Base-by-base conservation (phyloP, 495 filamentous ascomycete species). In the Evernia prunastri region DNA sequence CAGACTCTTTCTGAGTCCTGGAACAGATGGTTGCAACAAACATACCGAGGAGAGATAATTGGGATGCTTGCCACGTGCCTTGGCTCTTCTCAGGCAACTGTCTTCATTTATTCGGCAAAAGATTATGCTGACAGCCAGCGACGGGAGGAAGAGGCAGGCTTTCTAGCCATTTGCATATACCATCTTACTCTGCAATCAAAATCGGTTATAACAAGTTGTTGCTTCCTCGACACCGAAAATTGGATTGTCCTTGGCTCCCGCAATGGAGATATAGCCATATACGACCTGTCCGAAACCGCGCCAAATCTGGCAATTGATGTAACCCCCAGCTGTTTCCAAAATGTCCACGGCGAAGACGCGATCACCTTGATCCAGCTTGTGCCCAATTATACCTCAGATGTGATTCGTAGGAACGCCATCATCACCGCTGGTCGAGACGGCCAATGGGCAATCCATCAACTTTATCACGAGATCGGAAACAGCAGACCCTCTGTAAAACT, bases 361-460 rank as follows among this genome's bases (percentile, higher is more conserved):
- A 80, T 96, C 58, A 95, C 87, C 0, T 77, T 79, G 10, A 85
- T 97, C 39, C 68, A 78, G 15, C 40, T 63, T 0, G 59, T 83
- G 3, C 67, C 69, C 27, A 63, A 73, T n/a, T 47, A 66, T 6
- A 59, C 56, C 42, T 59, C 59, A 54, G 62, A 33, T 25, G 3
- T 42, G 8, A 39, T 23, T 36, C 5, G 65, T 36, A 15, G 51
- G 27, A 40, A 15, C 39, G 82, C 76, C 49, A 76, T 91, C 43
- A 66, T 95, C 25, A 87, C 88, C 0, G 85, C 87, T 36, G 87
- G 86, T 37, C 82, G 92, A 49, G 88, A 96, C 73, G 90, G 91
- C 0, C 81, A 73, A 39, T 91, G 87, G 67, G 82, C 86, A 37
- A 79, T 92, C 54, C 80, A 83, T 64, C 76, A 3, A 49, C 68